These are phyloP conservation scores for Xylogone sp. DNA, from an alignment of 2,329 filamentous ascomycete genomes.

Conservation along the genomic window DNA sequence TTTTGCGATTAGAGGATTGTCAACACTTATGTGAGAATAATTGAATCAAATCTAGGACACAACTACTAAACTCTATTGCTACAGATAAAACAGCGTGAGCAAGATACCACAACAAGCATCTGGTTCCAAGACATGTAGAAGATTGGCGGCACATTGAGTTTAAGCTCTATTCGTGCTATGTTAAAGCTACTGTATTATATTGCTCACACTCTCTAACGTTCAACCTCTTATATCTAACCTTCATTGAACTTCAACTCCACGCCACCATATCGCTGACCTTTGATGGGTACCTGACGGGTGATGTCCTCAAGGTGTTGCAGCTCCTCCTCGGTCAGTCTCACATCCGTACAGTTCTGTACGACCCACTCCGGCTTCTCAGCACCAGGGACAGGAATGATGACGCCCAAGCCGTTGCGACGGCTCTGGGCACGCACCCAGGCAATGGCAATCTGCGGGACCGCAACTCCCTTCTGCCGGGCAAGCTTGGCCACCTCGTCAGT, in stretches of 20 bases:
- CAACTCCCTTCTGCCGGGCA: constrained; percentile 41
- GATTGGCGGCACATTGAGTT: no score
- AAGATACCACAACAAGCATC: no score
- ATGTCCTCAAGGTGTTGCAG: constrained; percentile 17
- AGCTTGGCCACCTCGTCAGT: constrained; percentile 38
- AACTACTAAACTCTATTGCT: no score
- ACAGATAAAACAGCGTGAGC: no score
- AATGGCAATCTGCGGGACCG: constrained; percentile 15
- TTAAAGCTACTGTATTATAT: no score
- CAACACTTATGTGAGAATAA: no score
- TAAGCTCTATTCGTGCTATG: no score
- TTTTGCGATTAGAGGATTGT: no score
- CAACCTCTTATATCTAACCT: neutral
- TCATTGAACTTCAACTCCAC: neutral
- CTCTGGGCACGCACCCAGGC: neutral
- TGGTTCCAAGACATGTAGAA: no score
- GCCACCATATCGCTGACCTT: neutral
- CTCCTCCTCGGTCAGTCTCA: constrained; percentile 20
- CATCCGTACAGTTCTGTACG: constrained; percentile 18
- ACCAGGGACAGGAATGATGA: constrained; percentile 3
- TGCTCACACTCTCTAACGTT: no score
- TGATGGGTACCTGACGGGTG: neutral
- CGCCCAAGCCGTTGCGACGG: neutral
- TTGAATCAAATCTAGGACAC: no score
- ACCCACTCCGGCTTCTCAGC: constrained; percentile 16